These are phyloP conservation scores for Globisporangium cederbergense DNA, from an alignment of 352 stramenopile species.

Conservation along the genomic window DNA sequence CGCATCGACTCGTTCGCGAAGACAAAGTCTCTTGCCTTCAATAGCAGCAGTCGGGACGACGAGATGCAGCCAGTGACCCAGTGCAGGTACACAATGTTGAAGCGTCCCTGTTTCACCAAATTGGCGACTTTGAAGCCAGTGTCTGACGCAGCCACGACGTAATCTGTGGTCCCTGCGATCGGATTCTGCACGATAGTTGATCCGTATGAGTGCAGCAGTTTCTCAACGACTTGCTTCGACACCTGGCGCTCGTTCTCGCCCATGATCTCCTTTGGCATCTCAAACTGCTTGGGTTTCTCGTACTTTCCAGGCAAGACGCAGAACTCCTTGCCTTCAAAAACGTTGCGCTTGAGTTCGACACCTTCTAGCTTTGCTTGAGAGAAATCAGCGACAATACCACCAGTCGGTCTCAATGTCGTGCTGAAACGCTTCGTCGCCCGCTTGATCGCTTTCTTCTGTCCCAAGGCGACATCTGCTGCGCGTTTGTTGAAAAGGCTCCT, in stretches of 20 bases:
- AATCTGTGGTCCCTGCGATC: slow-evolving; percentile 56
- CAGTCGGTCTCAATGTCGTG: slow-evolving; percentile 16
- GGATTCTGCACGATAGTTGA: slow-evolving; percentile 76
- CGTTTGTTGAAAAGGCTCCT: slow-evolving; percentile 67
- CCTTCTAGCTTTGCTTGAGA: slow-evolving; percentile 56
- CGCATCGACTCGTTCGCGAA: slow-evolving; percentile 63
- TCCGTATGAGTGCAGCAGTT: slow-evolving; percentile 65
- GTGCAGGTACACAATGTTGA: slow-evolving; percentile 64
- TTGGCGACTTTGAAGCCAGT: slow-evolving; percentile 77
- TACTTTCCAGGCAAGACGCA: slow-evolving; percentile 83
- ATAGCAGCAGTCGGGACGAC: slow-evolving; percentile 26
- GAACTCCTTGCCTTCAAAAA: slow-evolving; percentile 72
- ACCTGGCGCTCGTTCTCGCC: slow-evolving; percentile 24
- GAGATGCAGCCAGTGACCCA: slow-evolving; percentile 58
- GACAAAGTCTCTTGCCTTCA: slow-evolving; percentile 65
- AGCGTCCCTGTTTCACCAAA: slow-evolving; percentile 75
- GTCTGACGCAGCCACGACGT: slow-evolving; percentile 58
- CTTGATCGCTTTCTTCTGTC: slow-evolving; percentile 56
- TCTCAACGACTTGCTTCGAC: slow-evolving; percentile 75
- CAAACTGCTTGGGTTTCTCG: slow-evolving; percentile 15
- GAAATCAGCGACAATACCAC: slow-evolving; percentile 53
- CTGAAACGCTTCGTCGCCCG: slow-evolving; percentile 35
- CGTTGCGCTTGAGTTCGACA: slow-evolving; percentile 47
- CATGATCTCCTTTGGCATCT: slow-evolving; percentile 35
- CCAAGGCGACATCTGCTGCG: slow-evolving; percentile 64